Conservation (phyloP, 768 basidiomycete genomes). For the Phylloporus arenicola region DNA sequence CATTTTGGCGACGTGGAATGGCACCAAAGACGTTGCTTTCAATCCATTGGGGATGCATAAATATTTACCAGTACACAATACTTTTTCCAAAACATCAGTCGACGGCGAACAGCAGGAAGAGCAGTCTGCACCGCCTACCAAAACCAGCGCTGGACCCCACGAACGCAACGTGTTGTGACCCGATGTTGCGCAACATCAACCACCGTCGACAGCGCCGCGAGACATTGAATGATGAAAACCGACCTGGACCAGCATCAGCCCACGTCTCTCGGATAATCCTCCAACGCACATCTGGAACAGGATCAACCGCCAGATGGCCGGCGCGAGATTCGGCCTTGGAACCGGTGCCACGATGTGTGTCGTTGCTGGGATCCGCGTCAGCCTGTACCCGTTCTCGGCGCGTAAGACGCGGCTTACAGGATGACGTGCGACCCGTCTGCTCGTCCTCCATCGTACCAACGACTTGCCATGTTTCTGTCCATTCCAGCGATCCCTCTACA, state of each 20-base stretch:
- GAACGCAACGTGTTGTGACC: slow-evolving; percentile 60
- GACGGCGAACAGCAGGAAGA: slow-evolving; percentile 35
- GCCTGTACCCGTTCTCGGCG: not conserved
- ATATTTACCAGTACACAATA: not conserved
- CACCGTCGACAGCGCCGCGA: slow-evolving; percentile 47
- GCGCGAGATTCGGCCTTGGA: slow-evolving; percentile 26
- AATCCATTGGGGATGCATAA: slow-evolving; percentile 18
- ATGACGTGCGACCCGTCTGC: not conserved
- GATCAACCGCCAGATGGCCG: slow-evolving; percentile 48
- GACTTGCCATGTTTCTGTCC: slow-evolving; percentile 4
- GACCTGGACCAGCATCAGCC: slow-evolving; percentile 23
- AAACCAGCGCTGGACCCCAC: slow-evolving; percentile 57
- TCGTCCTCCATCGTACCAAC: not conserved
- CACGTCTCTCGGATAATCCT: not conserved
- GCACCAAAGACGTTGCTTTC: not conserved
- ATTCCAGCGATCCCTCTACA: not conserved
- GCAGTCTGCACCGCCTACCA: slow-evolving; percentile 20
- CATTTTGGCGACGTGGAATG: not conserved
- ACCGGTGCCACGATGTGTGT: not conserved
- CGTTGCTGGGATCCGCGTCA: slow-evolving; percentile 5
- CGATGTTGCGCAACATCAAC: slow-evolving; percentile 42
- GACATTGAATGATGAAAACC: slow-evolving; percentile 43
- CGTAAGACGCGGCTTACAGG: slow-evolving; percentile 7
- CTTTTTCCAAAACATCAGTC: slow-evolving; percentile 33
- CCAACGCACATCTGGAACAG: slow-evolving; percentile 46